Percentiles rank a stretch among this genome's conserved stretches.
Conservation (phyloP, 176 grass and related monocot species). For the Themeda triandra region DNA sequence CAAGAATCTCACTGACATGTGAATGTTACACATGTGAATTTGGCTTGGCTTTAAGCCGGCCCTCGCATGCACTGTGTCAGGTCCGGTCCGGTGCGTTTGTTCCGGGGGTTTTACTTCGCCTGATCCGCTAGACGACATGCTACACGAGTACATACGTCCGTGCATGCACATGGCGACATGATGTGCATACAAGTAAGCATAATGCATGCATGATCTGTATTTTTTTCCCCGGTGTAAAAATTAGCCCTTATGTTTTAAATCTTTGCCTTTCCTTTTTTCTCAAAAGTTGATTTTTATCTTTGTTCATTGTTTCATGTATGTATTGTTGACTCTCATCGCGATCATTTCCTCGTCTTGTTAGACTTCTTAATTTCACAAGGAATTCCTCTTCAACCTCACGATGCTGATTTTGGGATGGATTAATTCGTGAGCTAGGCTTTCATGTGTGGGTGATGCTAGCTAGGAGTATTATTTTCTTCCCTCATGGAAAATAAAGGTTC, state of each 20-base stretch:
- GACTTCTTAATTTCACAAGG: neutral
- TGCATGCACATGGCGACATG: neutral
- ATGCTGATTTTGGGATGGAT: neutral
- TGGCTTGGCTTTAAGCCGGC: constrained; percentile 1
- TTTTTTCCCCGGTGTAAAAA: neutral
- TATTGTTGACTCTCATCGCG: neutral
- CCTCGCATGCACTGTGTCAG: neutral
- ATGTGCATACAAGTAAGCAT: neutral
- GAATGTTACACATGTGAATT: constrained; percentile 26
- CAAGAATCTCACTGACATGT: constrained; percentile 39
- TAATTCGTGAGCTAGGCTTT: neutral
- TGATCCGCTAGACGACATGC: neutral
- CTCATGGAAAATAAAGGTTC: neutral
- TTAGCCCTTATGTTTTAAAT: neutral
- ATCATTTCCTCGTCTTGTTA: too few relatives aligned
- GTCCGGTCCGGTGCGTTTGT: neutral
- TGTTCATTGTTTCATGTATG: neutral
- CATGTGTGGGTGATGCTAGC: neutral
- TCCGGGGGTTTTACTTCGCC: neutral
- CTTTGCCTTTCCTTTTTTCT: neutral
- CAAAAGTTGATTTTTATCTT: neutral
- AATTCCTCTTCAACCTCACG: neutral
- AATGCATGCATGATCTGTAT: neutral
- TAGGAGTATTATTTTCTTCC: neutral
- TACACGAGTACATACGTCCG: neutral